Evolutionary conservation across 163 green algal genomes (phyloP), one percentile per base, ranked within the genome.

Genomic region (Volvox carteri): DNA sequence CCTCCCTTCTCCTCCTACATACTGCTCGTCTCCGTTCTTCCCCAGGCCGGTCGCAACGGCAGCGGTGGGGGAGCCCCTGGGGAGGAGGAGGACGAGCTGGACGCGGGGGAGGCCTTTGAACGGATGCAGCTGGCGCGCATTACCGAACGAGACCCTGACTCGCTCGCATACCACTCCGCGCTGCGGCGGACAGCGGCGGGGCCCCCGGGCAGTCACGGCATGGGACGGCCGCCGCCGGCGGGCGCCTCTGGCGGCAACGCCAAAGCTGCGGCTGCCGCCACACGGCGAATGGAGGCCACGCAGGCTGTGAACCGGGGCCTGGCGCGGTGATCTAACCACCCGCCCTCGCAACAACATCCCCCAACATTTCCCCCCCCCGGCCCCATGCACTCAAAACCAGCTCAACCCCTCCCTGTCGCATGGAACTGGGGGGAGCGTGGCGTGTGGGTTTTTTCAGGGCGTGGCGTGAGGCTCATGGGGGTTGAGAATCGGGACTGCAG

Each of bases 21-120:
- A 65, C 54, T 23, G n/a, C 54, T 23, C 54, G 6, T 11, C 5
- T 7, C 5, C 25, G 28, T 65, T 74, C 62, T 12, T 72, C 23
- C 30, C 11, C 54, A 86, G 78, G 60, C 78, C 23, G 78, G 39
- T 12, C 78, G 78, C 37, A 46, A 44, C 52, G 1, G 54, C 5
- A 37, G 23, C 18, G 28, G 25, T n/a, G n/a, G n/a, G n/a, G n/a
- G n/a, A n/a, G n/a, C n/a, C 3, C 39, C 46, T 12, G 37, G n/a
- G 46, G 86, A 85, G 2, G 90, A 90, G 28, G 88, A 92, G 41
- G 88, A 91, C 58, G 88, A 92, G 74, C 86, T 93, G 70, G 90
- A 94, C 78, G 90, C 92, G 0, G 84, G 72, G 21, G 90, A 94
- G 68, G 86, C 84, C 8, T 95, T 95, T 87, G 91, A 95, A 56